Evolutionary conservation across 2,329 filamentous ascomycete genomes (phyloP).

Genomic region (Fusarium sacchari): DNA sequence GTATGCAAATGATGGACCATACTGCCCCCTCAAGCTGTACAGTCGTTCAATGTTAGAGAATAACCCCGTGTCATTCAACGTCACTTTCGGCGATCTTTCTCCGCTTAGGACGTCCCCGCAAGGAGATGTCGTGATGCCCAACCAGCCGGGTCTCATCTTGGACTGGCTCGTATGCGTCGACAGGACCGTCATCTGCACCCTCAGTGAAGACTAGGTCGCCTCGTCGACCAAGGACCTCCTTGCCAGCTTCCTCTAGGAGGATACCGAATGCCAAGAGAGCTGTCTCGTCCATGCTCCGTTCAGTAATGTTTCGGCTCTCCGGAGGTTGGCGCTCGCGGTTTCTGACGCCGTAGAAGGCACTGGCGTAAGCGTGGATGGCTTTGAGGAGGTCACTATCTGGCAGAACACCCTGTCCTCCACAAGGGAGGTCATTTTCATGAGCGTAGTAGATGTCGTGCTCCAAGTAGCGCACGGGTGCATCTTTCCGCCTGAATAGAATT

Average conservation of each 20-base stretch:
- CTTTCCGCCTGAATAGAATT: conserved; percentile 72
- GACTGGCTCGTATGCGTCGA: conserved; percentile 28
- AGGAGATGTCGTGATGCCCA: conserved; percentile 37
- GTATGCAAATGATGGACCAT: background rate
- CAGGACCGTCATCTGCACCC: conserved; percentile 47
- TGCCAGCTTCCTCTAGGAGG: conserved; percentile 75
- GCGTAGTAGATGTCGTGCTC: conserved; percentile 79
- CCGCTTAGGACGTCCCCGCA: conserved; percentile 47
- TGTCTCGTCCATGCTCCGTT: conserved; percentile 79
- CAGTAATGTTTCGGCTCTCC: conserved; percentile 53
- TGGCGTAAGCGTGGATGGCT: conserved; percentile 73
- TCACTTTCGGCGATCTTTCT: conserved; percentile 42
- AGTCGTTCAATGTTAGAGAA: background rate
- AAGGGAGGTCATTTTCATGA: conserved; percentile 64
- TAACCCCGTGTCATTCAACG: conserved; percentile 15
- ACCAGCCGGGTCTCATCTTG: conserved; percentile 34
- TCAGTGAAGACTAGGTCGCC: conserved; percentile 80
- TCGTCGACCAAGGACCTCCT: conserved; percentile 67
- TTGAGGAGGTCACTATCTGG: conserved; percentile 77
- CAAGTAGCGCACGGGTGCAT: conserved; percentile 73
- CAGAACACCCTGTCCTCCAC: conserved; percentile 59
- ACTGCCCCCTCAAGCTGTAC: background rate
- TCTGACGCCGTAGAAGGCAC: conserved; percentile 69
- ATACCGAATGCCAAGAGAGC: conserved; percentile 80
- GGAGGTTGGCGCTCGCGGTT: conserved; percentile 35